Percentiles rank a stretch among this genome's conserved stretches.
Evolutionary conservation across 768 basidiomycete genomes (phyloP).

Genomic region (Lentinula sp.): DNA sequence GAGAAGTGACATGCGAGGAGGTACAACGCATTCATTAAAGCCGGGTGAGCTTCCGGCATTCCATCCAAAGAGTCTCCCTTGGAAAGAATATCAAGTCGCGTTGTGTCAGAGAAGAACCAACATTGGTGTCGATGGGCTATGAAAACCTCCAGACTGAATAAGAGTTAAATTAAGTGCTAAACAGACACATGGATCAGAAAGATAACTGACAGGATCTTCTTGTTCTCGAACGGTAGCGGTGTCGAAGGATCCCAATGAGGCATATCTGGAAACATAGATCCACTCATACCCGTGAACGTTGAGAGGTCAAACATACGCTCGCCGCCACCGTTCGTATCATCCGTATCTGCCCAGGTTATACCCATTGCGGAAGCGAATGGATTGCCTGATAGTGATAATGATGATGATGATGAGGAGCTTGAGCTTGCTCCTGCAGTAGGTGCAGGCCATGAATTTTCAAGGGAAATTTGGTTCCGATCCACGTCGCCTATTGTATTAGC

Average conservation of each 20-base stretch:
- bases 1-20: slow-evolving; percentile 55
- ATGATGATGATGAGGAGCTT: slow-evolving; percentile 3
- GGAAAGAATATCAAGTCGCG: slow-evolving; percentile 33
- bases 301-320: slow-evolving; percentile 13
- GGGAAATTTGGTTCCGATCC: background rate
- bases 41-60: slow-evolving; percentile 40
- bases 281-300: slow-evolving; percentile 11
- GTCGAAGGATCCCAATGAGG: slow-evolving; percentile 19
- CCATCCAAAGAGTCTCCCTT: slow-evolving; percentile 16
- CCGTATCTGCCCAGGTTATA: background rate
- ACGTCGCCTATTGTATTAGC: background rate
- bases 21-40: slow-evolving; percentile 56
- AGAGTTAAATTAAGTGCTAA: background rate
- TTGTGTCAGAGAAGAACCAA: slow-evolving; percentile 46
- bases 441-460: background rate
- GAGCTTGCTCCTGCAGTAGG: background rate
- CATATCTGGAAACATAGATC: slow-evolving; percentile 14
- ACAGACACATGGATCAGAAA: background rate
- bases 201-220: slow-evolving; percentile 29
- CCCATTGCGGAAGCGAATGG: slow-evolving; percentile 1
- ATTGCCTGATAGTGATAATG: background rate
- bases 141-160: slow-evolving; percentile 45
- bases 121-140: slow-evolving; percentile 53
- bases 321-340: background rate
- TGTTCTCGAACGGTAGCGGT: slow-evolving; percentile 26